Percentiles rank a stretch among this genome's conserved stretches.
Conservation (phyloP, 2,329 filamentous ascomycete genomes). For the Penicillium frequentans region DNA sequence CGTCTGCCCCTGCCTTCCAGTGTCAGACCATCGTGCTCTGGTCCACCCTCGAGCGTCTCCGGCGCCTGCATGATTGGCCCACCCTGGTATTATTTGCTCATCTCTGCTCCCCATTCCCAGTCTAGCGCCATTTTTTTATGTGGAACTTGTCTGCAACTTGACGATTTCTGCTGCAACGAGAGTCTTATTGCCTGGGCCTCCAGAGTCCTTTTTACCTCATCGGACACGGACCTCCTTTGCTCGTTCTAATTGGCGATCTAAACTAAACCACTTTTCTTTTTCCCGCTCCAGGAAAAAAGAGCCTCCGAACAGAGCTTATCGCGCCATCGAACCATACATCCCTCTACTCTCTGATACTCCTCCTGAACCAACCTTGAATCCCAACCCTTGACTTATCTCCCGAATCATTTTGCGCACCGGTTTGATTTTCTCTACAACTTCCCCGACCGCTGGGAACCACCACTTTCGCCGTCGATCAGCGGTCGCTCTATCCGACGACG, state of each 20-base stretch:
- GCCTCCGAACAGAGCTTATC: conserved; percentile 23
- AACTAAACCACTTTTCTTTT: conserved; percentile 12
- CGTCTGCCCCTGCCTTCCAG: conserved; percentile 17
- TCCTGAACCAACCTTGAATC: conserved; percentile 8
- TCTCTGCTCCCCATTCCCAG: conserved; percentile 14
- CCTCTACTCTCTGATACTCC: neutral
- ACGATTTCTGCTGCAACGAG: neutral
- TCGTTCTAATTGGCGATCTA: conserved; percentile 12
- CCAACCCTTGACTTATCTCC: conserved; percentile 3
- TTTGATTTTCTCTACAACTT: neutral
- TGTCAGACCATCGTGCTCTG: conserved; percentile 32
- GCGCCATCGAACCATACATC: conserved; percentile 16
- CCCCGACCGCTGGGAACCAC: conserved; percentile 44
- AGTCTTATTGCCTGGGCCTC: neutral
- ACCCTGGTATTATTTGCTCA: conserved; percentile 20
- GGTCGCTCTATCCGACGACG: conserved; percentile 44
- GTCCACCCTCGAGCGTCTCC: conserved; percentile 26
- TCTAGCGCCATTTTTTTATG: conserved; percentile 8
- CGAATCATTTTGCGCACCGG: neutral
- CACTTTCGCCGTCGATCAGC: conserved; percentile 44
- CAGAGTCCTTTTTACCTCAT: neutral
- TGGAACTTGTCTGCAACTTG: neutral
- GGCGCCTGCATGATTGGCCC: conserved; percentile 32
- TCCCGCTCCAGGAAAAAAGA: conserved; percentile 17
- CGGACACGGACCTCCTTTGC: conserved; percentile 2